Evolutionary conservation across 148 eudicot genomes (phyloP).

Genomic region (Fagopyrum tataricum): DNA sequence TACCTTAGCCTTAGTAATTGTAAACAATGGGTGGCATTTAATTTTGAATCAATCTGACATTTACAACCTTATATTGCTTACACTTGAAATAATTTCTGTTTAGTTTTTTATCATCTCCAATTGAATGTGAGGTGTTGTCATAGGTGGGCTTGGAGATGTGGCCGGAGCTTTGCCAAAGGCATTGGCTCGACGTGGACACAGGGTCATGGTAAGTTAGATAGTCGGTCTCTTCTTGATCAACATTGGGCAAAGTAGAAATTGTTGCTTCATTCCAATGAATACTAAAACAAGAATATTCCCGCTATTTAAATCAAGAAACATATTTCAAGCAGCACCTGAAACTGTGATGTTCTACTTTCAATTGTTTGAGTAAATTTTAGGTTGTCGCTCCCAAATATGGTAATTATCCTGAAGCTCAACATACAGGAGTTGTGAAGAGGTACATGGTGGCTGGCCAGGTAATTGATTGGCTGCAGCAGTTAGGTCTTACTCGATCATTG

Average conservation of each 20-base stretch:
- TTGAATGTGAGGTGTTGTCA: constrained; percentile 17
- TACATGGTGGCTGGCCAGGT: constrained; percentile 90
- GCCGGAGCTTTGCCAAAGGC: constrained; percentile 99
- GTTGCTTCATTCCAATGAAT: not conserved
- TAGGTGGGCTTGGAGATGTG: constrained; percentile 99
- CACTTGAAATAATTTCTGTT: not conserved
- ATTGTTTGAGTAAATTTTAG: constrained; percentile 24
- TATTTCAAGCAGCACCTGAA: not conserved
- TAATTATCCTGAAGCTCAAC: constrained; percentile 61
- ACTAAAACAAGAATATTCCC: not conserved
- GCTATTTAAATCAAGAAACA: not conserved
- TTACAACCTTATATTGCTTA: not conserved
- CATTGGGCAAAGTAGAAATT: not conserved
- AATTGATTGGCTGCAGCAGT: constrained; percentile 7
- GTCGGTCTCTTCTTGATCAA: not conserved
- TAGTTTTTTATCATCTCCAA: not conserved
- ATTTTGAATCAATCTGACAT: not conserved
- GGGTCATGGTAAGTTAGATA: constrained; percentile 73
- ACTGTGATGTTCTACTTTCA: not conserved
- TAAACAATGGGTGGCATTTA: not conserved
- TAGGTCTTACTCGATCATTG: not conserved
- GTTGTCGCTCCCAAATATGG: constrained; percentile 85
- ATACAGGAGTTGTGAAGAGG: constrained; percentile 57
- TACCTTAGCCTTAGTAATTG: not conserved
- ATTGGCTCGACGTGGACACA: constrained; percentile 93